A percentile compares a stretch with the other conserved stretches of the same genome.
phyloP scores from a whole-genome alignment of 2,329 filamentous ascomycete species.

The Eutypella sp. region DNA sequence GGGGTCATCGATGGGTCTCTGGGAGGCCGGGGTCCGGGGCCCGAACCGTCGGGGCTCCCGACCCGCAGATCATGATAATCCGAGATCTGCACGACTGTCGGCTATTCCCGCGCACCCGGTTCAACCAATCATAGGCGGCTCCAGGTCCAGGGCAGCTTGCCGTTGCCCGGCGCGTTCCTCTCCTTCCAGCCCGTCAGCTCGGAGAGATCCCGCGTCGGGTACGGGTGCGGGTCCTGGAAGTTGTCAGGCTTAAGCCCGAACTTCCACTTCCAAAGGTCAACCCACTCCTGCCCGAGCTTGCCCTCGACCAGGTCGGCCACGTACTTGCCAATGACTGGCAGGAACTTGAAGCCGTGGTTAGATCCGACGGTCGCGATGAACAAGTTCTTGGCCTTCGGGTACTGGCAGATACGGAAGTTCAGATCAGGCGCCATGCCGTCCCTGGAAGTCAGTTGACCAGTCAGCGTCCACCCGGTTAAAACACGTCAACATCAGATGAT shows the following conservation, averaged over 20 bases:
- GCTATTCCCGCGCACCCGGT: no score
- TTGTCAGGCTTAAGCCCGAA: slow-evolving; percentile 11
- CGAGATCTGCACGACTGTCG: no score
- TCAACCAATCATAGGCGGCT: slow-evolving; percentile 13
- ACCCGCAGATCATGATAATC: no score
- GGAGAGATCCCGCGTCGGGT: slow-evolving; percentile 13
- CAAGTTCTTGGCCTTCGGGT: slow-evolving; percentile 23
- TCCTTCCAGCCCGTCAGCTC: slow-evolving; percentile 15
- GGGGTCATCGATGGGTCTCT: no score
- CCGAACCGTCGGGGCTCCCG: no score
- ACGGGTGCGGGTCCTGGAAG: slow-evolving; percentile 15
- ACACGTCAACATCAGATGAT: not conserved
- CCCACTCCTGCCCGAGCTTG: slow-evolving; percentile 33
- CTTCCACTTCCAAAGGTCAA: slow-evolving; percentile 31
- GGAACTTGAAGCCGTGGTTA: slow-evolving; percentile 45
- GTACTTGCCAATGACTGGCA: slow-evolving; percentile 44
- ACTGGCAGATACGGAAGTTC: slow-evolving; percentile 19
- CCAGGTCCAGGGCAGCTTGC: slow-evolving; percentile 18
- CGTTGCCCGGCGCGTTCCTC: slow-evolving; percentile 7
- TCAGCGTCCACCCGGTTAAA: not conserved
- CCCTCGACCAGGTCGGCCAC: slow-evolving; percentile 41
- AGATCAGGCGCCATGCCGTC: slow-evolving; percentile 26
- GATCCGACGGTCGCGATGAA: slow-evolving; percentile 45
- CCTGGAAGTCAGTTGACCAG: slow-evolving; percentile 10
- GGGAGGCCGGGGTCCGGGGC: no score